Conservation (phyloP, 768 basidiomycete species). For the Amanita rimosa region DNA sequence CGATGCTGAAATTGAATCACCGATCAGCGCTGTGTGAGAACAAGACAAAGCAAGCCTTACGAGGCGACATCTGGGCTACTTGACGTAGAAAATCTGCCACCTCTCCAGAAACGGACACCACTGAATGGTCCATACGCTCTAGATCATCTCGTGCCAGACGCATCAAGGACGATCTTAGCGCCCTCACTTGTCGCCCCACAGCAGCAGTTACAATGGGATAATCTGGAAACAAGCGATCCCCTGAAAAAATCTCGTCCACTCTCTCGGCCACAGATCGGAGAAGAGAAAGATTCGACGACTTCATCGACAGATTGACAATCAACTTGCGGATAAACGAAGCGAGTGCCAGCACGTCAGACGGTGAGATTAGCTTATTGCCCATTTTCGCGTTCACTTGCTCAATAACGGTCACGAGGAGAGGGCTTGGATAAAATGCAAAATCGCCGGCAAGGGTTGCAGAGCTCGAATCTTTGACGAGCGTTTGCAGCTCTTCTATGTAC, state of each 20-base stretch:
- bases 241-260: constrained; percentile 22
- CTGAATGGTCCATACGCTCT: constrained; percentile 7
- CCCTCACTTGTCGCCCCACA: constrained; percentile 31
- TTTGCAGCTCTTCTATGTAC: constrained; percentile 66
- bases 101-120: constrained; percentile 10
- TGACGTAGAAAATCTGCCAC: constrained; percentile 33
- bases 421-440: constrained; percentile 43
- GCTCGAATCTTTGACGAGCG: constrained; percentile 14
- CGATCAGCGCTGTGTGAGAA: neutral
- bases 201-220: constrained; percentile 24
- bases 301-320: constrained; percentile 42
- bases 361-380: constrained; percentile 36
- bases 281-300: constrained; percentile 33
- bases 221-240: constrained; percentile 20
- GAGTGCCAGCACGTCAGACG: constrained; percentile 55
- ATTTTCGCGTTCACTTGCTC: constrained; percentile 71
- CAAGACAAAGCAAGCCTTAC: constrained; percentile 24
- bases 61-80: constrained; percentile 29
- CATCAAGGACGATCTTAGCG: constrained; percentile 25
- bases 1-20: constrained; percentile 21
- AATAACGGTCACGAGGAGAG: constrained; percentile 67
- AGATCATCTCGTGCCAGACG: neutral
- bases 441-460: constrained; percentile 7
- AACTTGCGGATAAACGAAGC: constrained; percentile 56
- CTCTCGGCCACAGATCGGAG: constrained; percentile 22